Evolutionary conservation across 1,139 yeast species (phyloP), one percentile per base, ranked within the genome.

Genomic region (Pichia sp.): DNA sequence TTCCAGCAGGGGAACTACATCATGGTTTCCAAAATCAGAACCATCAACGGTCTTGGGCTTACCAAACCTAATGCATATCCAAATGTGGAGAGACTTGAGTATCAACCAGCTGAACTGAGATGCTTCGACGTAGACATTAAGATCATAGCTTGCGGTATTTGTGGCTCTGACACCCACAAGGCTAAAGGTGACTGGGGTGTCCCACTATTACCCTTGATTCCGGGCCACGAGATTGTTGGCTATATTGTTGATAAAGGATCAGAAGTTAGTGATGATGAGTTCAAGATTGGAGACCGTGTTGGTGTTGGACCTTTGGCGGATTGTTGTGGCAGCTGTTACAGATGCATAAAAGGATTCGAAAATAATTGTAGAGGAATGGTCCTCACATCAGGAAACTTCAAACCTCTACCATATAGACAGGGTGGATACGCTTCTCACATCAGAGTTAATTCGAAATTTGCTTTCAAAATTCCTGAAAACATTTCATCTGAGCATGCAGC

Each of bases 371-470:
- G 58, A 12, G 55, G 41, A 16, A 52, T 52, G 10, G 71, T 72
- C 21, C 59, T 60, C 9, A 78, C 84, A 40, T 80, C 78, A 62
- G 69, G 72, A 58, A 55, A 62, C n/a, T 46, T 54, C 8, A 76
- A 72, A 55, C 48, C 73, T 19, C 72, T 60, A 28, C 66, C 66
- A 45, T 70, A 56, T 60, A 67, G 71, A 26, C 78, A 79, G 58
- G 87, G 87, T 60, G 87, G 87, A 4, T 79, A 78, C 65, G 70
- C 85, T 6, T 73, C 79, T 40, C 79, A 78, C 65, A 66, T 78
- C 42, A 72, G 80, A 53, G 81, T 76, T 36, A 68, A 74, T 59
- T 77, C 76, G 57, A 67, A 70, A 48, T 78, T 75, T 60, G 78
- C 70, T 4, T 75, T 80, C 65, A 71, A 74, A 23, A 74, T 82